Conservation (phyloP, 1,284 basidiomycete genomes). For the Sphagnurus paluster region DNA sequence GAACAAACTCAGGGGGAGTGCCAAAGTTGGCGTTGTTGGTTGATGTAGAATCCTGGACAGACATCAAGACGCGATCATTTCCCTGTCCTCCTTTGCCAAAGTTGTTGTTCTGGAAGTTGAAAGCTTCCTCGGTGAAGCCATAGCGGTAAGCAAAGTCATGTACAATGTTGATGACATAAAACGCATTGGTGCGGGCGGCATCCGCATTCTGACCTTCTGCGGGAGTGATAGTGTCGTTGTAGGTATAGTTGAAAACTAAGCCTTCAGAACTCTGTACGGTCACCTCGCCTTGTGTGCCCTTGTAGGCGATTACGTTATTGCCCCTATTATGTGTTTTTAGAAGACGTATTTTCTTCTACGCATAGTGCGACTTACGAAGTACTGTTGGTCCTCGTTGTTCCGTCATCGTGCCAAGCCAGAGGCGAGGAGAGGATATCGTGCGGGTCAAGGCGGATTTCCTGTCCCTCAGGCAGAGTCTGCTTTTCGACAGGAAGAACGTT, state of each 20-base stretch:
- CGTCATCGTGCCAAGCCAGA: conserved; percentile 46
- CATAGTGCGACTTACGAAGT: conserved; percentile 23
- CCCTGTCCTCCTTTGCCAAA: conserved; percentile 37
- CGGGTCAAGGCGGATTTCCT: conserved; percentile 41
- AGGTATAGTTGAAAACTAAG: conserved; percentile 41
- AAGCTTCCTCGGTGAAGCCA: conserved; percentile 28
- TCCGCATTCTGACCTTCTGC: conserved; percentile 36
- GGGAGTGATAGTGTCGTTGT: conserved; percentile 25
- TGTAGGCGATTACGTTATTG: conserved; percentile 37
- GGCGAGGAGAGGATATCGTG: conserved; percentile 40
- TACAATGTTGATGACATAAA: conserved; percentile 47
- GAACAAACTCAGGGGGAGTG: conserved; percentile 36
- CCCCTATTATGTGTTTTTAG: conserved; percentile 23
- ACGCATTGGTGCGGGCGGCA: conserved; percentile 46
- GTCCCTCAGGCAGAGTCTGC: conserved; percentile 36
- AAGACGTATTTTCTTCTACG: too few relatives aligned
- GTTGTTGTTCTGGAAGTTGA: conserved; percentile 46
- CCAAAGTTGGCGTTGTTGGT: conserved; percentile 43
- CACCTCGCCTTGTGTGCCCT: conserved; percentile 19
- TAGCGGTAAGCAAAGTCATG: conserved; percentile 47
- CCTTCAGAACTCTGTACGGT: conserved; percentile 31
- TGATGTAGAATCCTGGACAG: conserved; percentile 38
- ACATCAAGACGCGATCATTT: conserved; percentile 38
- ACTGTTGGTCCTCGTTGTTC: conserved; percentile 19
- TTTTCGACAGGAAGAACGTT: conserved; percentile 42